Percentiles rank a stretch among this genome's conserved stretches.
Conservation (phyloP, 257 asterid genomes). For the Osmanthus fragrans region DNA sequence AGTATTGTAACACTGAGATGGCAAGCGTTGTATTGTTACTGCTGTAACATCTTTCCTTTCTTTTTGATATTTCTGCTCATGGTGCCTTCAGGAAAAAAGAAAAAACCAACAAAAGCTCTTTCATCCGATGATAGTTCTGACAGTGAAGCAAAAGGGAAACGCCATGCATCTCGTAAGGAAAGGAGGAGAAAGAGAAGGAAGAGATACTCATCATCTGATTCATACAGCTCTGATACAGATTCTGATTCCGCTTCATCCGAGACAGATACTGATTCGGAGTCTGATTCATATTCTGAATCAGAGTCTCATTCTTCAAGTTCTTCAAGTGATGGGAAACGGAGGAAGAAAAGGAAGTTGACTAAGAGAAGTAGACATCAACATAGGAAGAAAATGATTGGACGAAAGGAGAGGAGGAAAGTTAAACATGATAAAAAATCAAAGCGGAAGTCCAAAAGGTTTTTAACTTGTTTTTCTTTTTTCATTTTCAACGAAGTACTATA, state of each 20-base stretch:
- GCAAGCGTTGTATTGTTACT: conserved; percentile 6
- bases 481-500: conserved; percentile 3
- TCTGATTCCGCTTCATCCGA: conserved; percentile 67
- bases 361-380: conserved; percentile 48
- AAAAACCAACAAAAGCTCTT: conserved; percentile 39
- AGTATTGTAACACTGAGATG: conserved; percentile 18
- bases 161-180: conserved; percentile 43
- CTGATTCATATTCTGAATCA: conserved; percentile 60
- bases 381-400: conserved; percentile 46
- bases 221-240: conserved; percentile 70
- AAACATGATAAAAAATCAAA: conserved; percentile 44
- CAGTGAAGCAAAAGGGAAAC: conserved; percentile 45
- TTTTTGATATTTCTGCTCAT: conserved; percentile 20
- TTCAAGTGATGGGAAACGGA: conserved; percentile 76
- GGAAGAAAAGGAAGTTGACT: conserved; percentile 66
- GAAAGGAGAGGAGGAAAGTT: conserved; percentile 46
- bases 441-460: conserved; percentile 57
- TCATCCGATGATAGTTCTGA: conserved; percentile 53
- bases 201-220: conserved; percentile 80
- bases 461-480: conserved; percentile 17
- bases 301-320: conserved; percentile 73
- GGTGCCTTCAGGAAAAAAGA: conserved; percentile 54
- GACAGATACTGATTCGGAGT: conserved; percentile 61
- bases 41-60: conserved; percentile 17
- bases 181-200: conserved; percentile 59